Evolutionary conservation across 1,284 basidiomycete genomes (phyloP).

Genomic region (Cerioporus squamosus): DNA sequence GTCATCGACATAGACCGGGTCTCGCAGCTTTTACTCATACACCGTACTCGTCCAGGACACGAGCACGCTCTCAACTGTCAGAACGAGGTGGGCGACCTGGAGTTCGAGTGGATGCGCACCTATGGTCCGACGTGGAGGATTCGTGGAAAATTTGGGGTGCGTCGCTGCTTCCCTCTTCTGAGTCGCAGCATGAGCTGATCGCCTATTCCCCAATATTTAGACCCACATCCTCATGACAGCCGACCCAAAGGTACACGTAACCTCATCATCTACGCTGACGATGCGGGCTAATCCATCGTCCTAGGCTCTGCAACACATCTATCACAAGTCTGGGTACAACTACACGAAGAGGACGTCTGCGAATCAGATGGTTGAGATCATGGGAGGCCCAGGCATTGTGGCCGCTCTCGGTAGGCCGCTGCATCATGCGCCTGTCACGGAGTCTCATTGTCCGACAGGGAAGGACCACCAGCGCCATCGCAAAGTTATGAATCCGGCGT

Average conservation of each 20-base stretch:
- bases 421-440: neutral
- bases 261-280: too few species aligned
- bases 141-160: conserved; percentile 16
- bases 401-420: conserved; percentile 17
- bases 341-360: conserved; percentile 24
- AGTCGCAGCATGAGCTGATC: neutral
- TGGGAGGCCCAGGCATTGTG: conserved; percentile 21
- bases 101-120: neutral
- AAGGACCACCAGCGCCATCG: conserved; percentile 33
- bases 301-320: conserved; percentile 32
- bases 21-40: too few species aligned
- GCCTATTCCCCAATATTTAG: neutral
- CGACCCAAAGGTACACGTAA: conserved; percentile 11
- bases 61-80: neutral
- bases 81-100: neutral
- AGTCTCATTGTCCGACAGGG: conserved; percentile 7
- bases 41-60: neutral
- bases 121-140: neutral
- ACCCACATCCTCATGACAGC: conserved; percentile 15
- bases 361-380: conserved; percentile 9
- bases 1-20: too few species aligned
- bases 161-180: neutral
- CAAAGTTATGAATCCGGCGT: conserved; percentile 36
- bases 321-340: conserved; percentile 31
- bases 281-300: neutral